Conservation (phyloP, 2,329 filamentous ascomycete species). For the Helotiales sp. region DNA sequence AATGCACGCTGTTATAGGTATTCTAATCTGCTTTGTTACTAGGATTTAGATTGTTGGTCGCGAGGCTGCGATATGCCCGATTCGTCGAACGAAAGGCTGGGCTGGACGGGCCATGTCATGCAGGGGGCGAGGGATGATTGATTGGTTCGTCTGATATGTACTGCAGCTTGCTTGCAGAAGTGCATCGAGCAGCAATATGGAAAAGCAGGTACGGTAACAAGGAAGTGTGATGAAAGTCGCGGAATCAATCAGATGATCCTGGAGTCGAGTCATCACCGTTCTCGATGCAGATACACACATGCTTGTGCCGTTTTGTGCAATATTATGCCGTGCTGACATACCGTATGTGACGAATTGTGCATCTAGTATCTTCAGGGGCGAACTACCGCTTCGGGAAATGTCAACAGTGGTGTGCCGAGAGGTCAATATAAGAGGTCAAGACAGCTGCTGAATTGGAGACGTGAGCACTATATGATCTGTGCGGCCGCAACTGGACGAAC, state of each 20-base stretch:
- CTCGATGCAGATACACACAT: not conserved
- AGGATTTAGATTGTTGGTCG: conserved; percentile 17
- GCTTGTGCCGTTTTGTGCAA: conserved; percentile 4
- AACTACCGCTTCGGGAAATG: conserved; percentile 2
- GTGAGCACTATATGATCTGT: not conserved
- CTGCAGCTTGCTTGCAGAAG: not conserved
- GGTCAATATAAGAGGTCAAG: conserved; percentile 6
- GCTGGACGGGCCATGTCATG: not conserved
- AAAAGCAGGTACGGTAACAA: conserved; percentile 9
- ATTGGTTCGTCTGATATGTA: not conserved
- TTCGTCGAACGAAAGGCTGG: conserved; percentile 13
- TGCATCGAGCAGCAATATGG: not conserved
- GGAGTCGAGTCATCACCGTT: not conserved
- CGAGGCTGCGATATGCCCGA: conserved; percentile 13
- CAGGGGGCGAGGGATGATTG: not conserved
- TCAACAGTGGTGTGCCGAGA: conserved; percentile 10
- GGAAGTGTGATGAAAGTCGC: not conserved
- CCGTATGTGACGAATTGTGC: conserved; percentile 12
- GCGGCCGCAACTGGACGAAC: not conserved
- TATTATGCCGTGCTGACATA: conserved; percentile 17
- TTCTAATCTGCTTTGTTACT: not conserved
- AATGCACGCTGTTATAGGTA: conserved; percentile 13
- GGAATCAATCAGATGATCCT: not conserved
- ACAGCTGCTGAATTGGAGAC: not conserved
- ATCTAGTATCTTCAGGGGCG: not conserved